Conservation (phyloP, 106 monocot species). For the Agapanthus africanus region DNA sequence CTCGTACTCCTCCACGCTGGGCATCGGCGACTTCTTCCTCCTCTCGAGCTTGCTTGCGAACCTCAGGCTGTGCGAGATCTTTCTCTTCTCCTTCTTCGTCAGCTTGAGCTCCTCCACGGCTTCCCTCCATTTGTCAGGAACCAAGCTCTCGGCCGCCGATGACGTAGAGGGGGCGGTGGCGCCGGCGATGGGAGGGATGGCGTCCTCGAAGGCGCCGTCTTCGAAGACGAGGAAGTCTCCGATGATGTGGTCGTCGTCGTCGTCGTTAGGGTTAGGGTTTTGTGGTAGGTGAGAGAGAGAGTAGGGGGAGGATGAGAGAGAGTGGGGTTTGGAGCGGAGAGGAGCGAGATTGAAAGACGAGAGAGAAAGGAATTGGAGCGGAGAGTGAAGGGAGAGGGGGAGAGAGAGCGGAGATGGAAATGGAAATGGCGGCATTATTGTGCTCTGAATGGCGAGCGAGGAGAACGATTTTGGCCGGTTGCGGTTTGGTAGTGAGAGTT, state of each 20-base stretch:
- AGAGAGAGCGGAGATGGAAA: neutral
- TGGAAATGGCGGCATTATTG: neutral
- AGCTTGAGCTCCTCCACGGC: slow-evolving; percentile 56
- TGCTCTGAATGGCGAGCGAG: too few species aligned
- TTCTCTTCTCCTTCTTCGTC: slow-evolving; percentile 82
- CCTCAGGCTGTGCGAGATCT: slow-evolving; percentile 55
- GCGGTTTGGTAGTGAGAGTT: too few species aligned
- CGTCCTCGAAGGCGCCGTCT: slow-evolving; percentile 73
- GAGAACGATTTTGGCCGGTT: too few species aligned
- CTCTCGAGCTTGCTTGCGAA: slow-evolving; percentile 67
- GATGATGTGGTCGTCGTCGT: slow-evolving; percentile 39
- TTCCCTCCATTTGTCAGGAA: slow-evolving; percentile 87
- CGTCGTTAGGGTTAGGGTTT: slow-evolving; percentile 7
- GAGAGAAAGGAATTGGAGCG: neutral
- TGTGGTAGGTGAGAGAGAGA: slow-evolving; percentile 11
- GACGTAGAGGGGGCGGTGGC: neutral
- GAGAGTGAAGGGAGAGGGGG: neutral
- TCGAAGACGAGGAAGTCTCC: slow-evolving; percentile 97
- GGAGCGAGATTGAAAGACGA: too few species aligned
- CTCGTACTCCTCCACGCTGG: slow-evolving; percentile 57
- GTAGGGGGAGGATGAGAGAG: slow-evolving; percentile 12
- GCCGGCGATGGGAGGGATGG: neutral
- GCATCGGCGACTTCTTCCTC: slow-evolving; percentile 31
- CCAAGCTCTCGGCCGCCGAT: slow-evolving; percentile 23
- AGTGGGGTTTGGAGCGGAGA: neutral